phyloP scores from a whole-genome alignment of 2,329 filamentous ascomycete genomes.

The Fusarium anthophilum region DNA sequence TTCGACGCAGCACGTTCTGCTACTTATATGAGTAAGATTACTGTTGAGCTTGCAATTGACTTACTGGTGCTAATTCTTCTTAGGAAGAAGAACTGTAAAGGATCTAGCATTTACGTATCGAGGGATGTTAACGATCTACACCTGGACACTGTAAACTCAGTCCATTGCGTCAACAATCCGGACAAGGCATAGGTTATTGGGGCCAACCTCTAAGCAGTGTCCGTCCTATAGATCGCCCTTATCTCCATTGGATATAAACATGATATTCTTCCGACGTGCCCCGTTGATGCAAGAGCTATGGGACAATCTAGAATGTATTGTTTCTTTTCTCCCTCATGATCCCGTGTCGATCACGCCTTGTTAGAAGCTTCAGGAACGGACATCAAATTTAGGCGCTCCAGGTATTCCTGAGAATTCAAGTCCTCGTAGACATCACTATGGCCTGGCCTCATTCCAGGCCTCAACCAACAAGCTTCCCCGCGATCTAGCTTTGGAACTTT shows the following conservation, averaged over 20 bases:
- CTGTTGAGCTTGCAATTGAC: accelerated
- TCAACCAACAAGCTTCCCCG: no score
- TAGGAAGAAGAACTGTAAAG: neutral
- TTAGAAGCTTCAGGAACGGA: no score
- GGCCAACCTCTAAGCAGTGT: accelerated
- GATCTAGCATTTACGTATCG: neutral
- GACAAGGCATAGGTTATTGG: neutral
- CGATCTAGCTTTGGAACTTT: no score
- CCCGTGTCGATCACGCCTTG: no score
- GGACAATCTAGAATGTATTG: no score
- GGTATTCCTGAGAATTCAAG: no score
- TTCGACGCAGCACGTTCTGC: neutral
- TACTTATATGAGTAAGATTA: neutral
- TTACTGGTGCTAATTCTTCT: accelerated
- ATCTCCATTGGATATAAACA: no score
- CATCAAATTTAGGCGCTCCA: no score
- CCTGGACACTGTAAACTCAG: neutral
- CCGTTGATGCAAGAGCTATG: neutral
- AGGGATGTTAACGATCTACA: neutral
- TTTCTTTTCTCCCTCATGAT: no score
- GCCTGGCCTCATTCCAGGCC: no score
- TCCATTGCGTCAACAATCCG: neutral
- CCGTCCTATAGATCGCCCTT: no score
- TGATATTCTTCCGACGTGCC: accelerated
- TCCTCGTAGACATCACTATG: no score